phyloP scores from a whole-genome alignment of 495 filamentous ascomycete species.

The Evernia prunastri region DNA sequence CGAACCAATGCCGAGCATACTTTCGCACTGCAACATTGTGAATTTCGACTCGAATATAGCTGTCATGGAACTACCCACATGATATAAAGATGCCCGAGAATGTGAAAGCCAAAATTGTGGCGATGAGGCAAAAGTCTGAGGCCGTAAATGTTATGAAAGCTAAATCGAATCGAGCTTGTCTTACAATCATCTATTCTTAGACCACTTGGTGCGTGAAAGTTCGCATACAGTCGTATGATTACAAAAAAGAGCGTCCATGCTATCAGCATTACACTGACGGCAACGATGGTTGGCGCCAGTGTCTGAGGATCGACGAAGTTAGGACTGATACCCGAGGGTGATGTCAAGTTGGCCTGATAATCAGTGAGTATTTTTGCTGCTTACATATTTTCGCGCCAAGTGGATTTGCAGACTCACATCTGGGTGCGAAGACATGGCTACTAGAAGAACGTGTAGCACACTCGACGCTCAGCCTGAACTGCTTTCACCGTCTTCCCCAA shows the following conservation, averaged over 20 bases:
- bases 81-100: not conserved
- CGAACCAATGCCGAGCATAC: not conserved
- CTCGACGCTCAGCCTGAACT: no score
- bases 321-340: not conserved
- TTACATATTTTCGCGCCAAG: not conserved
- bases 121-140: not conserved
- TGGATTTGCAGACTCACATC: no score
- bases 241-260: not conserved
- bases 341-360: not conserved
- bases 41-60: not conserved
- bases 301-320: not conserved
- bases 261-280: not conserved
- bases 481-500: no score
- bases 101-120: not conserved
- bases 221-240: not conserved
- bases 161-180: not conserved
- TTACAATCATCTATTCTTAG: not conserved
- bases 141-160: not conserved
- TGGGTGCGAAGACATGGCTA: no score
- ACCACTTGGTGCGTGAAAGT: not conserved
- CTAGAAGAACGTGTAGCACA: no score
- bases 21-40: not conserved
- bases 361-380: not conserved
- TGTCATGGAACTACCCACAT: not conserved
- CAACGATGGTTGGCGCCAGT: not conserved